Evolutionary conservation across 192 early-diverging fungal species (phyloP), one percentile per base, ranked within the genome.

Genomic region (Chytriomyces confervae): DNA sequence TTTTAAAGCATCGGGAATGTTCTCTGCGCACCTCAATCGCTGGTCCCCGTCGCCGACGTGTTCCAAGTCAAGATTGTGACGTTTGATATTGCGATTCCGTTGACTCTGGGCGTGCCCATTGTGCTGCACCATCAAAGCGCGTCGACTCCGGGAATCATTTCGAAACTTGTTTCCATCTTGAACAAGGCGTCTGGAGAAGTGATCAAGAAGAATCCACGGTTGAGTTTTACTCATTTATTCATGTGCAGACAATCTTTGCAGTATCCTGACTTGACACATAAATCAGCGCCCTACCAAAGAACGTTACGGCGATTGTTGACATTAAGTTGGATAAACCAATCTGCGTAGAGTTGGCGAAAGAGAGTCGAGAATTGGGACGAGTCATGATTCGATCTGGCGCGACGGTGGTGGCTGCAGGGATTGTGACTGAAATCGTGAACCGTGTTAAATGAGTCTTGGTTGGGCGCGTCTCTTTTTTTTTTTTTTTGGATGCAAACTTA

Each of bases 11-110:
- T 87, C 27, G 96, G 96, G 10, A 93, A 92, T 3, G 92, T 99
- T 7, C 78, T 97, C 7, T 99, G 97, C 72, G 80, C 86, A 27
- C 88, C 90, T 11, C 80, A 76, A 16, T 49, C 76, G 6, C 94
- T 94, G 13, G 88, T 99, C 5, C 92, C 92, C 24, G 88, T 95
- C 3, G 90, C 93, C 18, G 86, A 85, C 23, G 80, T 89, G 44
- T 93, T 99, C 69, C 83, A 86, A 7, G 94, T 94, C 7, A 93
- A 95, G 79, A 92, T 99, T 51, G 92, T 98, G 16, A 94, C 96
- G 44, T 98, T 99, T 90, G 97, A 99, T 69, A 87, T 95, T 23
- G 87, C 88, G 47, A 91, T 95, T 44, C 98, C 98, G 3, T 91
- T 99, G 20, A 99, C 96, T 23, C 91, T 92, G 23, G 98, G 98